Percentiles rank a stretch among this genome's conserved stretches.
These are phyloP conservation scores for Colletotrichum sp. DNA, from an alignment of 2,329 filamentous ascomycete genomes.

Conservation along the genomic window DNA sequence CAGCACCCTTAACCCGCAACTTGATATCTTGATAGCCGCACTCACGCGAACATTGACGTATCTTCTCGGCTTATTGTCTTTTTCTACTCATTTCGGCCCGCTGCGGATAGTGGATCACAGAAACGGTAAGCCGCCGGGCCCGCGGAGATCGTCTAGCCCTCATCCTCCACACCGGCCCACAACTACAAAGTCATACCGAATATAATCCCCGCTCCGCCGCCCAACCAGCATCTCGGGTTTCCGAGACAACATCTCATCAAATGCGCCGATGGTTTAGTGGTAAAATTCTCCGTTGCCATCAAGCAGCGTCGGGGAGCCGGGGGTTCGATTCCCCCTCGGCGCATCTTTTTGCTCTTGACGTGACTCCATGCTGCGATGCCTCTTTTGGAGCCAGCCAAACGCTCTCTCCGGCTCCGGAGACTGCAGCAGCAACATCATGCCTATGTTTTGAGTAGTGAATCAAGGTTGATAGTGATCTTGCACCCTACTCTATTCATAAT, in stretches of 20 bases:
- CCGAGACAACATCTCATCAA: background rate
- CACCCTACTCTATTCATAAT: background rate
- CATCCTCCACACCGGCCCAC: background rate
- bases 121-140: background rate
- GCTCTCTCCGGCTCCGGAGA: too few species aligned
- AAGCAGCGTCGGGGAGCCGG: slow-evolving; percentile 6
- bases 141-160: background rate
- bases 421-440: background rate
- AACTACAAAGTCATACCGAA: background rate
- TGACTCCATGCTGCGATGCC: background rate
- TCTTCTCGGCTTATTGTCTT: background rate
- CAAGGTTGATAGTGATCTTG: background rate
- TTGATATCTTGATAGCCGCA: background rate
- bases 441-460: background rate
- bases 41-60: background rate
- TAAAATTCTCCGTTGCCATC: slow-evolving; percentile 8
- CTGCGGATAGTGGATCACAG: background rate
- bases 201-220: background rate
- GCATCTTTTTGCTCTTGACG: background rate
- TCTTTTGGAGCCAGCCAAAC: background rate
- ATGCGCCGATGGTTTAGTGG: slow-evolving; percentile 6
- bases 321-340: slow-evolving; percentile 9
- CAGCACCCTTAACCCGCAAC: background rate
- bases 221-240: background rate
- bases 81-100: background rate